phyloP scores from a whole-genome alignment of 108 stramenopile genomes.

The Cylindrotheca fusiformis region DNA sequence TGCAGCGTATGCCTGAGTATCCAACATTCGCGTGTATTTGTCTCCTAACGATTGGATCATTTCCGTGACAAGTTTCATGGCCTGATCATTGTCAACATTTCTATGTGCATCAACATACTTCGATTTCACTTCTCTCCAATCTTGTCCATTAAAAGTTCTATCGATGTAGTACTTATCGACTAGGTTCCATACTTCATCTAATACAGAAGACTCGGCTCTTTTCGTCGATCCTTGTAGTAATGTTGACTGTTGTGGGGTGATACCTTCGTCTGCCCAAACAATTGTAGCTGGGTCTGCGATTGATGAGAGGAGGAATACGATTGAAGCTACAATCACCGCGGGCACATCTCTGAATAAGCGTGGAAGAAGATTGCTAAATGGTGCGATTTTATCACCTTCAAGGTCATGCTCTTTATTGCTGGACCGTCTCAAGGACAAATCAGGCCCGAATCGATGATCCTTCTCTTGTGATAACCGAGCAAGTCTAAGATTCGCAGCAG shows the following conservation, averaged over 20 bases:
- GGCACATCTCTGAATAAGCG: not conserved
- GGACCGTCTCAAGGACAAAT: no score
- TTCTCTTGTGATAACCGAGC: no score
- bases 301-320: not conserved
- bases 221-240: not conserved
- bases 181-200: conserved; percentile 78
- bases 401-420: no score
- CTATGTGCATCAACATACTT: conserved; percentile 10
- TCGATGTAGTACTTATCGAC: conserved; percentile 79
- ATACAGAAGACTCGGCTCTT: conserved; percentile 22
- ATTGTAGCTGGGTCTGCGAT: not conserved
- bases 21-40: conserved; percentile 76
- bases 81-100: conserved; percentile 11
- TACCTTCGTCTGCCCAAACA: not conserved
- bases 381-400: no score
- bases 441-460: no score
- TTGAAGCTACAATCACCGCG: not conserved
- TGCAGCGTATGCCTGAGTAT: conserved; percentile 50
- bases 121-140: conserved; percentile 33
- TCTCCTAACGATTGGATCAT: conserved; percentile 74
- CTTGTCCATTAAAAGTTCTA: conserved; percentile 53
- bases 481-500: no score
- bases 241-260: not conserved
- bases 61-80: conserved; percentile 61
- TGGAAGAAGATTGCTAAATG: not conserved